Percentiles rank a stretch among this genome's conserved stretches.
phyloP scores from a whole-genome alignment of 768 basidiomycete genomes.

The Pleurotus djamor region DNA sequence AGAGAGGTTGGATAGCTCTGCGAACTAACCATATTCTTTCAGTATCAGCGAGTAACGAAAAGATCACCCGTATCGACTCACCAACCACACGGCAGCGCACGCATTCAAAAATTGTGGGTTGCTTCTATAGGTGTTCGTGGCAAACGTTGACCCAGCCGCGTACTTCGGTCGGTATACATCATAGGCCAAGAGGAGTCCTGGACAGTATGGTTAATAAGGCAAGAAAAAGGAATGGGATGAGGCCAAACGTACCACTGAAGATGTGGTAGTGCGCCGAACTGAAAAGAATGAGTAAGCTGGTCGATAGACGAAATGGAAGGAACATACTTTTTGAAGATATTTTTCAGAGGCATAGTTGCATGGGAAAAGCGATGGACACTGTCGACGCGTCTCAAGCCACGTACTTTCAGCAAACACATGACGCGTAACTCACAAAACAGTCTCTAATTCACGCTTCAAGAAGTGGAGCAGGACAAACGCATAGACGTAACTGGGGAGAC shows the following conservation, averaged over 20 bases:
- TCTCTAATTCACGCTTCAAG: slow-evolving; percentile 89
- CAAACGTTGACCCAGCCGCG: slow-evolving; percentile 59
- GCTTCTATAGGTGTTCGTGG: slow-evolving; percentile 60
- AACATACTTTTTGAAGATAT: slow-evolving; percentile 88
- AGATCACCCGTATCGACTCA: slow-evolving; percentile 35
- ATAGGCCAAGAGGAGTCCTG: slow-evolving; percentile 74
- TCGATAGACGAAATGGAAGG: neutral
- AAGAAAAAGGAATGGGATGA: neutral
- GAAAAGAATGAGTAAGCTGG: neutral
- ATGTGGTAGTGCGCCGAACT: slow-evolving; percentile 92
- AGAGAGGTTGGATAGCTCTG: slow-evolving; percentile 80
- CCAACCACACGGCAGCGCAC: slow-evolving; percentile 70
- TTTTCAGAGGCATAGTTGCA: slow-evolving; percentile 85
- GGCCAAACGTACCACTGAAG: slow-evolving; percentile 47
- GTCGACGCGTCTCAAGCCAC: neutral
- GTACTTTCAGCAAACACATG: neutral
- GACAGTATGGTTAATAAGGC: neutral
- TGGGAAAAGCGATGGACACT: slow-evolving; percentile 90
- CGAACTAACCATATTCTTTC: slow-evolving; percentile 52
- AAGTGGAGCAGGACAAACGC: slow-evolving; percentile 84
- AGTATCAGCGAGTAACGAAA: neutral
- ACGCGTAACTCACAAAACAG: slow-evolving; percentile 66
- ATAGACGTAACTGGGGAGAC: slow-evolving; percentile 55
- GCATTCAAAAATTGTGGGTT: slow-evolving; percentile 66
- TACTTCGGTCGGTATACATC: slow-evolving; percentile 83